These are phyloP conservation scores for Chrysoporthe cubensis DNA, from an alignment of 2,329 filamentous ascomycete genomes.

Conservation along the genomic window DNA sequence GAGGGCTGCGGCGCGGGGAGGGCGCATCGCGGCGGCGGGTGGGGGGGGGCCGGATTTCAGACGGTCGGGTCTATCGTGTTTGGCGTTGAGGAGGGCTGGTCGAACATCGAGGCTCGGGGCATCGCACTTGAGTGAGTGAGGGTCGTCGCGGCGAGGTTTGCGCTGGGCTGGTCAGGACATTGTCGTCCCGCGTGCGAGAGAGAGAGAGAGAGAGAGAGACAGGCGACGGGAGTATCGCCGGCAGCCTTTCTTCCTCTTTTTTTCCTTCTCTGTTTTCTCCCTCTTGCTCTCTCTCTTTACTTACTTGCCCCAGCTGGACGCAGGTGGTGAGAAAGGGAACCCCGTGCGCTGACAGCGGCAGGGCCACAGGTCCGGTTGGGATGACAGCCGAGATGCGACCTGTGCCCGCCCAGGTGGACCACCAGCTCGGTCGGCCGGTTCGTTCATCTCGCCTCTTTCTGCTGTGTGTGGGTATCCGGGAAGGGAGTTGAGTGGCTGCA, in stretches of 20 bases:
- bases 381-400: background rate
- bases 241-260: background rate
- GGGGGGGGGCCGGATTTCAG: background rate
- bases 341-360: background rate
- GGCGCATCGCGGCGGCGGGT: constrained; percentile 24
- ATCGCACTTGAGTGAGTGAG: no score
- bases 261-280: background rate
- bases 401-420: background rate
- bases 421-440: background rate
- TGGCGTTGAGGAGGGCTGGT: no score
- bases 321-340: background rate
- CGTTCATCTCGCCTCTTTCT: no score
- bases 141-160: no score
- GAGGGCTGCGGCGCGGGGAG: constrained; percentile 10
- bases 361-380: background rate
- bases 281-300: no score
- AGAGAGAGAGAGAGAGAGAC: no score
- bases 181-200: no score
- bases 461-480: background rate
- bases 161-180: no score
- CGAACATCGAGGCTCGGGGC: no score
- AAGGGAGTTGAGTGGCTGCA: background rate
- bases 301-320: background rate
- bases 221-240: background rate
- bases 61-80: no score